These are phyloP conservation scores for Metarhizium anisopliae DNA, from an alignment of 2,329 filamentous ascomycete species.

Conservation along the genomic window DNA sequence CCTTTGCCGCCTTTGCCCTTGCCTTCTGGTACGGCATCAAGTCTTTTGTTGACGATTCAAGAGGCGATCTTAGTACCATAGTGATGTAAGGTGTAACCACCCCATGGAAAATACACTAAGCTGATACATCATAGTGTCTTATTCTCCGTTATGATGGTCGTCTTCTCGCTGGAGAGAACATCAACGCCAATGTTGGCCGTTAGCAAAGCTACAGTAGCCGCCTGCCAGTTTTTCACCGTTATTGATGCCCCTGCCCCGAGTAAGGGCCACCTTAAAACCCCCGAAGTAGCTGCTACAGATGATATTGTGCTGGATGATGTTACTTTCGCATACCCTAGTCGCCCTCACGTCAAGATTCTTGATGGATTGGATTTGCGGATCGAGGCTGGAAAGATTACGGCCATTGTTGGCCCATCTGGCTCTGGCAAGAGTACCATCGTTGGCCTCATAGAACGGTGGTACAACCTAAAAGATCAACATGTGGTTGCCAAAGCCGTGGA, in stretches of 20 bases:
- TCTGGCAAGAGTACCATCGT: conserved; percentile 69
- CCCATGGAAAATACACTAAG: neutral
- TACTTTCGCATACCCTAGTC: conserved; percentile 63
- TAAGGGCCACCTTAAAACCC: conserved; percentile 25
- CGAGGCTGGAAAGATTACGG: conserved; percentile 57
- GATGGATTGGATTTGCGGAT: conserved; percentile 50
- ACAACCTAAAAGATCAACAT: conserved; percentile 48
- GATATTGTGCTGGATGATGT: conserved; percentile 48
- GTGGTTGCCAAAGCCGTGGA: conserved; percentile 41
- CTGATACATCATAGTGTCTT: conserved; percentile 27
- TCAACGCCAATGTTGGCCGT: conserved; percentile 51
- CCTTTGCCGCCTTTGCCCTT: conserved; percentile 44
- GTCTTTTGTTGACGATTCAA: conserved; percentile 34
- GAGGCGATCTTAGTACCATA: conserved; percentile 43
- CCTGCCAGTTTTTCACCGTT: conserved; percentile 48
- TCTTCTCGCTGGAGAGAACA: conserved; percentile 47
- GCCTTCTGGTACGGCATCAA: conserved; percentile 56
- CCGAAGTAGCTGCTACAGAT: conserved; percentile 27
- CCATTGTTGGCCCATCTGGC: conserved; percentile 65
- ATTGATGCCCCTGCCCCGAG: conserved; percentile 36
- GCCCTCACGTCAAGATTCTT: conserved; percentile 55
- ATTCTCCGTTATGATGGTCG: conserved; percentile 49
- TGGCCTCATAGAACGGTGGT: conserved; percentile 64
- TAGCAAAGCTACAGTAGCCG: conserved; percentile 47
- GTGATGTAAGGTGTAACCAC: conserved; percentile 35